Evolutionary conservation across 768 basidiomycete genomes (phyloP).

Genomic region (Kwoniella pini): DNA sequence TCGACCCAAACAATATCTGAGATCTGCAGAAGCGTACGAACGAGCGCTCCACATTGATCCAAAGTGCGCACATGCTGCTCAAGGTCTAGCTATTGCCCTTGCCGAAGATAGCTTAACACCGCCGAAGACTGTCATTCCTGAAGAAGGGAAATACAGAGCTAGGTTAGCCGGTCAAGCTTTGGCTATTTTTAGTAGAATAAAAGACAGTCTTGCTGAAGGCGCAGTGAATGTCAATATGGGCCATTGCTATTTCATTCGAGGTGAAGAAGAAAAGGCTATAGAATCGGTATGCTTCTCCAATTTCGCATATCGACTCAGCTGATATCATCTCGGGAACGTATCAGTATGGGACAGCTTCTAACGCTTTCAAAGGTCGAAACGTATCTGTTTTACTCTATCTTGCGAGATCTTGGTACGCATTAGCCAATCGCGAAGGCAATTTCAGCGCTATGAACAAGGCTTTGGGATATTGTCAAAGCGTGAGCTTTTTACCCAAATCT

Average conservation of each 20-base stretch:
- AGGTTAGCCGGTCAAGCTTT: slow-evolving; percentile 77
- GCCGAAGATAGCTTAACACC: slow-evolving; percentile 86
- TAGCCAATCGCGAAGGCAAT: slow-evolving; percentile 85
- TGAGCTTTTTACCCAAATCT: slow-evolving; percentile 51
- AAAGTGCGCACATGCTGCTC: slow-evolving; percentile 85
- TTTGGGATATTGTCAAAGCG: slow-evolving; percentile 76
- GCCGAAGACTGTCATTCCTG: slow-evolving; percentile 60
- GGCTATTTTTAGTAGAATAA: slow-evolving; percentile 83
- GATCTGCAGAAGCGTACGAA: slow-evolving; percentile 88
- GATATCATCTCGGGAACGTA: no score
- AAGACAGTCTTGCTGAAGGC: slow-evolving; percentile 77
- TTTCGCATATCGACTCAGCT: no score
- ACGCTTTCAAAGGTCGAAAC: slow-evolving; percentile 72
- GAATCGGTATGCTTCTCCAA: slow-evolving; percentile 90
- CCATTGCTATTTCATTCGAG: slow-evolving; percentile 87
- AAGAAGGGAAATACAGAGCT: slow-evolving; percentile 67
- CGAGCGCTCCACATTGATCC: slow-evolving; percentile 84
- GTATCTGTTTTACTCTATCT: slow-evolving; percentile 77
- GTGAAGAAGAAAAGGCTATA: slow-evolving; percentile 93
- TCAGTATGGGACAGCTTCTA: slow-evolving; percentile 90
- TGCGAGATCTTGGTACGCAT: slow-evolving; percentile 90
- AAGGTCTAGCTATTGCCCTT: slow-evolving; percentile 89
- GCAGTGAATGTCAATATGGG: slow-evolving; percentile 96
- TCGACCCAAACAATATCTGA: slow-evolving; percentile 72
- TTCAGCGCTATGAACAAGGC: slow-evolving; percentile 81